A percentile compares a stretch with the other conserved stretches of the same genome.
Evolutionary conservation across 2,329 filamentous ascomycete genomes (phyloP).

Genomic region (Penicillium brasilianum): DNA sequence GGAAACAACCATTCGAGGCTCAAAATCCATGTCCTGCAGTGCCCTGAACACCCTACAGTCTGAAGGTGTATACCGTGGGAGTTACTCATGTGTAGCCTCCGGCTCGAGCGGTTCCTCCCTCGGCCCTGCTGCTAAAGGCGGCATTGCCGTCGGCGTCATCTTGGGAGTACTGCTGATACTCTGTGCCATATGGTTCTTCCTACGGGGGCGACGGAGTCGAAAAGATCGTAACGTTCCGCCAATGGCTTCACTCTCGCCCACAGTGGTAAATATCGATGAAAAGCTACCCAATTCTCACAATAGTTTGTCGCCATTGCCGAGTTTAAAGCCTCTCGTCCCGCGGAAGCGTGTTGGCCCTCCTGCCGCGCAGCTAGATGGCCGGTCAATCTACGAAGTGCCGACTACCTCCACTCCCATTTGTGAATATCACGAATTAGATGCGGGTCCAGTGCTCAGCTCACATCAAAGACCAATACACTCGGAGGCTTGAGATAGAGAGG

Average conservation of each 20-base stretch:
- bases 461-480: conserved; percentile 29
- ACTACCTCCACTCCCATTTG: conserved; percentile 17
- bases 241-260: background rate
- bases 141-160: conserved; percentile 47
- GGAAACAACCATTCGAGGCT: conserved; percentile 27
- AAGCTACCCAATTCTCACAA: conserved; percentile 14
- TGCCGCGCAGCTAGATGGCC: conserved; percentile 21
- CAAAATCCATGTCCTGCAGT: conserved; percentile 31
- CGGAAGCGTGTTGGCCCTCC: conserved; percentile 25
- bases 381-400: conserved; percentile 25
- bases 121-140: conserved; percentile 35
- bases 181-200: conserved; percentile 24
- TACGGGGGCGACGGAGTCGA: conserved; percentile 22
- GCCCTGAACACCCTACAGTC: conserved; percentile 22
- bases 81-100: conserved; percentile 28
- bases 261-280: conserved; percentile 1
- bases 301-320: conserved; percentile 1
- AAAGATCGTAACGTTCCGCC: background rate
- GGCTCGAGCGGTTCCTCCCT: conserved; percentile 19
- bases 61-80: conserved; percentile 23
- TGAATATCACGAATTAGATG: conserved; percentile 28
- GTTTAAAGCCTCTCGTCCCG: conserved; percentile 9
- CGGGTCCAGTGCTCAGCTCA: conserved; percentile 21
- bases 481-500: background rate
- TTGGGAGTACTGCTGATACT: conserved; percentile 38